Base-by-base conservation (phyloP, 257 asterid genomes). In the Mentha longifolia region DNA sequence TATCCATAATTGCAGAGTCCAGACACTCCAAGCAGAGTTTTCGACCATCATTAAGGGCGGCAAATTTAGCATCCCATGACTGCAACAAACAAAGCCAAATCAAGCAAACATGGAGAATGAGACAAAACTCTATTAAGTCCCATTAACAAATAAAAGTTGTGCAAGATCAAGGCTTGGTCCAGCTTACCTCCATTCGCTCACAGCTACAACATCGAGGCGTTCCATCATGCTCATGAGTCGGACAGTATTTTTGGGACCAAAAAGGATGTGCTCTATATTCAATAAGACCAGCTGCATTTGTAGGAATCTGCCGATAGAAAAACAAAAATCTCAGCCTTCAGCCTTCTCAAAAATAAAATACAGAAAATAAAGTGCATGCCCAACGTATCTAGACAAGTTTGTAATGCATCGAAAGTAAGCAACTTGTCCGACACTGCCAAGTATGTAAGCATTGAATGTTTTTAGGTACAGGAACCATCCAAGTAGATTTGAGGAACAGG, bases 221-320 rank as follows among this genome's bases (percentile, higher is more conserved):
- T 71, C 97, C 97, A 71, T 95, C 98, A 59, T 84, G 92, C 87
- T 95, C 99, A 35, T 95, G 99, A 73, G 78, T 78, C 16, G 99
- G 99, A 80, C 99, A 95, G 81, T 95, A 95, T 74, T 92, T 95
- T 78, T 95, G 99, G 75, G 98, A 88, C 99, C 99, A 95, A 85
- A 92, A 95, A 37, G 96, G 97, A 78, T 92, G 99, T 45, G 98
- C 95, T 73, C 98, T 84, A 61, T 92, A 95, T 83, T 95, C 99
- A 73, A 95, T 92, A 76, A 92, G 93, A 46, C 98, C 98, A 63
- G 87, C 79, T 70, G 88, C 87, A 83, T 89, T 95, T 74, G 96
- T 92, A 35, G 98, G 99, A 75, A 95, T 92, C 99, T 95, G 87
- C 61, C 8, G 76, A 37, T 5, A 12, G 61, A 41, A 76, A 46